These are phyloP conservation scores for Desmodesmus armatus DNA, from an alignment of 139 green algal species.

Conservation along the genomic window DNA sequence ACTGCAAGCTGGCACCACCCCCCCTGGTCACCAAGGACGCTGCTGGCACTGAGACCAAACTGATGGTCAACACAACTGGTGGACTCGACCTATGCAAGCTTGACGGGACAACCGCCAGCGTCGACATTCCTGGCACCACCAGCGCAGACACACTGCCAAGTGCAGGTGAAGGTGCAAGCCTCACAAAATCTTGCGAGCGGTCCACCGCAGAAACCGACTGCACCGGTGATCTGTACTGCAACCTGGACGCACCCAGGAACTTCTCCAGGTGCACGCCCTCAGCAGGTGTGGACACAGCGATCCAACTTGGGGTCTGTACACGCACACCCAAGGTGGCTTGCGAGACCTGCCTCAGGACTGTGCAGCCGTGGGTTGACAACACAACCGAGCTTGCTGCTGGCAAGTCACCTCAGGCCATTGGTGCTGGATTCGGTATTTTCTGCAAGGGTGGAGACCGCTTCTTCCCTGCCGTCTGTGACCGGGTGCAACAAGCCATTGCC, in stretches of 20 bases:
- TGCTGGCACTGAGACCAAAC: too few relatives aligned
- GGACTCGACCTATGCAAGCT: conserved; percentile 14
- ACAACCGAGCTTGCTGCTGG: neutral
- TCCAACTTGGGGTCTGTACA: neutral
- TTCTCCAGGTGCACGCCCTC: neutral
- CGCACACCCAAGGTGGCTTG: neutral
- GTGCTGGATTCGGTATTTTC: too few relatives aligned
- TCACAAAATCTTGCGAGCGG: too few relatives aligned
- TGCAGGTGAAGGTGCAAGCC: neutral
- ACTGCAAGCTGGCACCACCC: neutral
- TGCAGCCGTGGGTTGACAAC: neutral
- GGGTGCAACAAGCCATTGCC: neutral
- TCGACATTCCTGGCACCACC: neutral
- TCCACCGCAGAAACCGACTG: too few relatives aligned
- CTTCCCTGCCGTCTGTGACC: too few relatives aligned
- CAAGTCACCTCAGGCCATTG: too few relatives aligned
- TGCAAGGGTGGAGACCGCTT: too few relatives aligned
- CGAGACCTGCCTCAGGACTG: neutral
- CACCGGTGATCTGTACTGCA: neutral
- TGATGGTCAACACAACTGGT: neutral
- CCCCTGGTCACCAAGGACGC: neutral
- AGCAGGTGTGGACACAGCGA: conserved; percentile 3
- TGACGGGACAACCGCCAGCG: neutral
- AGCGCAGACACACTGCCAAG: neutral
- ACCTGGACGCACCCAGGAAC: neutral